Evolutionary conservation across 768 basidiomycete genomes (phyloP).

Genomic region (Tricholoma furcatifolium): DNA sequence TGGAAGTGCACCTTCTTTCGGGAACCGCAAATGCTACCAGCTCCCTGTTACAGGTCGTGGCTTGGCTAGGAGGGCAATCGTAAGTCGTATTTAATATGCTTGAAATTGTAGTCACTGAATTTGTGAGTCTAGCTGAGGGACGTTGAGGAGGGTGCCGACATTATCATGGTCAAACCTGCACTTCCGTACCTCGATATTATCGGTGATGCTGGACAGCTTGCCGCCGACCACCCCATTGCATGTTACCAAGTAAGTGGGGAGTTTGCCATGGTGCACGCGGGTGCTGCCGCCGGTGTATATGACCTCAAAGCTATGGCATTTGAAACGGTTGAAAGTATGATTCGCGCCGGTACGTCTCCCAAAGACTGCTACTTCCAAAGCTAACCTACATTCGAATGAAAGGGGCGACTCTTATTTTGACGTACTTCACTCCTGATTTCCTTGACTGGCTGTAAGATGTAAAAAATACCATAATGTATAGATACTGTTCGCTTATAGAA

Average conservation of each 20-base stretch:
- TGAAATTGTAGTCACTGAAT: background rate
- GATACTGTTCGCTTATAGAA: background rate
- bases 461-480: slow-evolving; percentile 3
- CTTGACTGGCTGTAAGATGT: slow-evolving; percentile 69
- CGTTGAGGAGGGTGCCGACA: slow-evolving; percentile 88
- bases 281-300: slow-evolving; percentile 92
- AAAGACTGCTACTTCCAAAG: background rate
- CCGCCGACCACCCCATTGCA: slow-evolving; percentile 88
- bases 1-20: slow-evolving; percentile 92
- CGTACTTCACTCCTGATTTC: slow-evolving; percentile 97
- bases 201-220: slow-evolving; percentile 78
- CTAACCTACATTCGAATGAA: background rate
- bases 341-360: slow-evolving; percentile 76
- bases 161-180: slow-evolving; percentile 98
- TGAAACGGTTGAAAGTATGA: slow-evolving; percentile 87
- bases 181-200: slow-evolving; percentile 97
- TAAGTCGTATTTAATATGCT: slow-evolving; percentile 37
- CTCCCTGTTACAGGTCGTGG: slow-evolving; percentile 87
- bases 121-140: slow-evolving; percentile 70
- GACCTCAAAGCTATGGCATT: slow-evolving; percentile 91
- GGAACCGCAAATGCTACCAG: slow-evolving; percentile 97
- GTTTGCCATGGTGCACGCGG: slow-evolving; percentile 96
- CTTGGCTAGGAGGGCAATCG: slow-evolving; percentile 90
- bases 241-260: slow-evolving; percentile 98
- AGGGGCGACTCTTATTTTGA: slow-evolving; percentile 89